Percentiles rank a stretch among this genome's conserved stretches.
Conservation (phyloP, 352 stramenopile species). For the Phytophthora capsici region DNA sequence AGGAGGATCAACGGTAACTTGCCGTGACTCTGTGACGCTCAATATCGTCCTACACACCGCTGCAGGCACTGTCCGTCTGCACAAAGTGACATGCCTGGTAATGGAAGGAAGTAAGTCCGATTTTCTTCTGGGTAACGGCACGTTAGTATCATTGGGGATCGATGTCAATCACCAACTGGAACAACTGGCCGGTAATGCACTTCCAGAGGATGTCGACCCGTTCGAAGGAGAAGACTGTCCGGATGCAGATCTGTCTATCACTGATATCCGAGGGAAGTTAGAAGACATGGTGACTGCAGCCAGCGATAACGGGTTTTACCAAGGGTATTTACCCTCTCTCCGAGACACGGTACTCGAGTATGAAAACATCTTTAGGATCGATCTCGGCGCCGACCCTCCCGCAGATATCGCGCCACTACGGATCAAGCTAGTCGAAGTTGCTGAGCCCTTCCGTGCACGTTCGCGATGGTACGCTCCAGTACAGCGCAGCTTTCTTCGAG, state of each 20-base stretch:
- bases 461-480: not conserved
- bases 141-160: not conserved
- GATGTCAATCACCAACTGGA: not conserved
- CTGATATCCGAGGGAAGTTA: not conserved
- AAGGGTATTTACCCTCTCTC: slow-evolving; percentile 1
- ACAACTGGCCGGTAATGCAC: not conserved
- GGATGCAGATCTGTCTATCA: not conserved
- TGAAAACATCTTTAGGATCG: slow-evolving; percentile 7
- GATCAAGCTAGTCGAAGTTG: slow-evolving; percentile 5
- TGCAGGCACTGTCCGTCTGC: not conserved
- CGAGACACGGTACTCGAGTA: slow-evolving; percentile 10
- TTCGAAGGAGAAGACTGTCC: not conserved
- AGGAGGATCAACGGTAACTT: not conserved
- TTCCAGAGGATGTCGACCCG: not conserved
- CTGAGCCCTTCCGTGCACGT: not conserved
- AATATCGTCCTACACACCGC: not conserved
- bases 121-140: not conserved
- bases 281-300: not conserved
- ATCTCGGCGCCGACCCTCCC: not conserved
- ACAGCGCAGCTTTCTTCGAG: slow-evolving; percentile 1
- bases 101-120: not conserved
- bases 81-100: not conserved
- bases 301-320: slow-evolving; percentile 2
- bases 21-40: not conserved
- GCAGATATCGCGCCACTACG: slow-evolving; percentile 1